Percentiles rank a stretch among this genome's conserved stretches.
Conservation (phyloP, 305 asterid genomes). For the Solanum chacoense region DNA sequence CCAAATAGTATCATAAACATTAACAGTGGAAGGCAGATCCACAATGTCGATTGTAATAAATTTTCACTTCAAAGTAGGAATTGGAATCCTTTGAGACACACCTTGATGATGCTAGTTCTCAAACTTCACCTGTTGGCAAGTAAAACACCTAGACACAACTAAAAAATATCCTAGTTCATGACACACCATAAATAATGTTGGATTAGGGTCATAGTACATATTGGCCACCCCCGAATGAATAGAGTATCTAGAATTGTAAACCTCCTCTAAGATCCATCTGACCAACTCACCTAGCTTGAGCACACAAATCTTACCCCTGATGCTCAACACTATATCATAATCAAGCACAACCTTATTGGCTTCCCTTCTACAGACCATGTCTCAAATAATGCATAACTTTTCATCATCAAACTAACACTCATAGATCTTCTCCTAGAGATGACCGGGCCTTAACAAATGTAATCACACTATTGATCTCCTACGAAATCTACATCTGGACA, state of each 20-base stretch:
- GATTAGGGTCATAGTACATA: neutral
- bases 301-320: neutral
- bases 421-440: neutral
- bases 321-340: neutral
- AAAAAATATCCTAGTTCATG: neutral
- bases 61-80: neutral
- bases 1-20: neutral
- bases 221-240: neutral
- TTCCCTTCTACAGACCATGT: neutral
- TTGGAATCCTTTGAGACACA: neutral
- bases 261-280: neutral
- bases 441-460: neutral
- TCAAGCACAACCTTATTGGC: neutral
- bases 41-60: neutral
- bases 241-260: neutral
- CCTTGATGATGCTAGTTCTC: neutral
- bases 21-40: neutral
- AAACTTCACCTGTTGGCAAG: neutral
- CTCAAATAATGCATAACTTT: neutral
- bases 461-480: neutral
- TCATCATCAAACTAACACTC: neutral
- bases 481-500: neutral
- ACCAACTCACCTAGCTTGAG: neutral
- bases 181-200: neutral
- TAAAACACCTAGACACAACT: neutral